Percentiles rank a stretch among this genome's conserved stretches.
Evolutionary conservation across 331 rosid genomes (phyloP).

Genomic region (Saraca asoca): DNA sequence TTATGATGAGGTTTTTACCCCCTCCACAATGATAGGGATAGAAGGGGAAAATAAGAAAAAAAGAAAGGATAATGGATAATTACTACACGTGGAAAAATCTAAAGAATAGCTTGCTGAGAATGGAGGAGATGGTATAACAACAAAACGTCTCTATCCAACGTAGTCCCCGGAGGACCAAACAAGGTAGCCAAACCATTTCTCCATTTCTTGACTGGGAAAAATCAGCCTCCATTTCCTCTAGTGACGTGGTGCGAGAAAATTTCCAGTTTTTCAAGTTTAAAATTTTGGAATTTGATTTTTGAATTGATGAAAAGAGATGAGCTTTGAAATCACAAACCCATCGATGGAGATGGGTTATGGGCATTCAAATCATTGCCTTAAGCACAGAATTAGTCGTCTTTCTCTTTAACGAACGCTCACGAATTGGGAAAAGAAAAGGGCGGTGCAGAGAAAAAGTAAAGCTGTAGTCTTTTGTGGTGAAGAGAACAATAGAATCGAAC

Average conservation of each 20-base stretch:
- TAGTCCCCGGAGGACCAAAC: slow-evolving; percentile 19
- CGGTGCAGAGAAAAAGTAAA: slow-evolving; percentile 1
- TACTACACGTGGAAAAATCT: not conserved
- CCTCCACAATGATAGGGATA: slow-evolving; percentile 16
- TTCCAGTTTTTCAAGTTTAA: not conserved
- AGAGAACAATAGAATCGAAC: not conserved
- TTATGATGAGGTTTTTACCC: no score
- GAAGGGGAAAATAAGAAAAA: slow-evolving; percentile 36
- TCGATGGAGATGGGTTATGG: not conserved
- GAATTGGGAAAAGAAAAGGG: not conserved
- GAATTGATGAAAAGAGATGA: slow-evolving; percentile 15
- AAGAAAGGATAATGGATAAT: not conserved
- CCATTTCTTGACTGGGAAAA: not conserved
- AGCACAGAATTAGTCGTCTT: not conserved
- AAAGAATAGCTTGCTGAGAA: not conserved
- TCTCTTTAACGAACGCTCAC: not conserved
- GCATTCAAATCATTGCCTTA: not conserved
- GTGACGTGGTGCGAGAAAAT: no score
- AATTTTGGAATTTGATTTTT: not conserved
- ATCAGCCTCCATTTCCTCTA: no score
- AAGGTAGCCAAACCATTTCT: slow-evolving; percentile 6
- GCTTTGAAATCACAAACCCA: not conserved
- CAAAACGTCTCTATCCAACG: slow-evolving; percentile 21
- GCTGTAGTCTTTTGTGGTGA: not conserved
- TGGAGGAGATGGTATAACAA: not conserved